phyloP scores from a whole-genome alignment of 176 grass and related monocot genomes.

The Lolium perenne region DNA sequence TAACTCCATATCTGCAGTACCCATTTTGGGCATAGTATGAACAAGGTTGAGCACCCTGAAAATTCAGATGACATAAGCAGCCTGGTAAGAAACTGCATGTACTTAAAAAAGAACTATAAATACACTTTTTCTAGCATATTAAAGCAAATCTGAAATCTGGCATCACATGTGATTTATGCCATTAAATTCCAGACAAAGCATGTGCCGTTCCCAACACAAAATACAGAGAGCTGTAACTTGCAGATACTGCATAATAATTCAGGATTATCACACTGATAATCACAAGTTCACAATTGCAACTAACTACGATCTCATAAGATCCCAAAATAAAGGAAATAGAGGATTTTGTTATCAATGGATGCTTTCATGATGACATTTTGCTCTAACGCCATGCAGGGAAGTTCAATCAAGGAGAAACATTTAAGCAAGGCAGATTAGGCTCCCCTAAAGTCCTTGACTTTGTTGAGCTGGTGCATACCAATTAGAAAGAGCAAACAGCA shows the following conservation, averaged over 20 bases:
- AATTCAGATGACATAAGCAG: constrained; percentile 40
- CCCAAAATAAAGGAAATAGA: constrained; percentile 20
- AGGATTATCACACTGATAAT: constrained; percentile 17
- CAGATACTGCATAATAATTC: background rate
- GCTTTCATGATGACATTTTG: constrained; percentile 16
- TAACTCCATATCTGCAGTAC: constrained; percentile 80
- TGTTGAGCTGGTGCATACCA: constrained; percentile 1
- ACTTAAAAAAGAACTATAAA: constrained; percentile 3
- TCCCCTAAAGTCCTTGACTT: background rate
- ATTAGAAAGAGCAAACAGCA: constrained; percentile 20
- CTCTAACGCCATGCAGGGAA: constrained; percentile 17
- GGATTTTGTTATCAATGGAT: background rate
- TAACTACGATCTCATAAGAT: constrained; percentile 5
- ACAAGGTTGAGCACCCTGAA: constrained; percentile 77
- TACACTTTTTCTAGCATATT: constrained; percentile 3
- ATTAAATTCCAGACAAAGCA: background rate
- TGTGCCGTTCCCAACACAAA: background rate
- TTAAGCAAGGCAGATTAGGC: background rate
- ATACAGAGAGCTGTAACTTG: constrained; percentile 1
- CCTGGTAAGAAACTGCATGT: constrained; percentile 33
- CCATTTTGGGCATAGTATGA: constrained; percentile 77
- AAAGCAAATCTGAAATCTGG: constrained; percentile 33
- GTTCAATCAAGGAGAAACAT: constrained; percentile 17
- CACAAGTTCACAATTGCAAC: constrained; percentile 5
- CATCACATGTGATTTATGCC: background rate